phyloP scores from a whole-genome alignment of 2,329 filamentous ascomycete genomes.

The Colletotrichum scovillei region DNA sequence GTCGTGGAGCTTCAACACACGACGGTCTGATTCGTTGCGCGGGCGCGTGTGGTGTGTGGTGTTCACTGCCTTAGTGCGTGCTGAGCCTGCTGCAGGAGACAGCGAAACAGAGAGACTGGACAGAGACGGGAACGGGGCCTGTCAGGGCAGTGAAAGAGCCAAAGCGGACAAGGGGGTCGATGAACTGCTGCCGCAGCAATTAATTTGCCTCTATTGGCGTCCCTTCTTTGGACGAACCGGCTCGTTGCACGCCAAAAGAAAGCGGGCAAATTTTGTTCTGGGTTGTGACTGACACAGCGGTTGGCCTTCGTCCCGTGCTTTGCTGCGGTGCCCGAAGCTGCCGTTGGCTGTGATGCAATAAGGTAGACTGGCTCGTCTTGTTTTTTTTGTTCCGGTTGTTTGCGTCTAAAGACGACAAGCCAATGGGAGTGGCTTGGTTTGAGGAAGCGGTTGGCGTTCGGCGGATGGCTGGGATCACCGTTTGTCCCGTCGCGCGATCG shows the following conservation, averaged over 20 bases:
- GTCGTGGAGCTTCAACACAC: conserved; percentile 39
- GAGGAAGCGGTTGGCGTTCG: conserved; percentile 23
- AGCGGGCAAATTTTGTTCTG: conserved; percentile 30
- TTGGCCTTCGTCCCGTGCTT: conserved; percentile 14
- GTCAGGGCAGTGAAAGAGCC: conserved; percentile 9
- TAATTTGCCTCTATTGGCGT: conserved; percentile 30
- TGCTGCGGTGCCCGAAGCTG: conserved; percentile 11
- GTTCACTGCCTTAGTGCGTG: conserved; percentile 42
- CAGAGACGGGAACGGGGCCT: conserved; percentile 19
- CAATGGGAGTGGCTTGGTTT: neutral
- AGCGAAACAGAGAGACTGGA: conserved; percentile 32
- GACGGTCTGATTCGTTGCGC: conserved; percentile 42
- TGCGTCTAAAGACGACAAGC: conserved; percentile 3
- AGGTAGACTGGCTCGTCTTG: neutral
- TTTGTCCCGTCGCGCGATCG: conserved; percentile 31
- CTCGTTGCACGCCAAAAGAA: conserved; percentile 28
- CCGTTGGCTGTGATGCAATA: conserved; percentile 26
- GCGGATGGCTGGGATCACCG: conserved; percentile 26
- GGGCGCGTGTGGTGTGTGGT: conserved; percentile 45
- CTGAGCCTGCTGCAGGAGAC: conserved; percentile 41
- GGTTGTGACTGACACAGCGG: conserved; percentile 12
- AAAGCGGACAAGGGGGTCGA: conserved; percentile 4
- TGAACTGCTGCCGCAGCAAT: conserved; percentile 12
- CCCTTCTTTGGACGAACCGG: conserved; percentile 7
- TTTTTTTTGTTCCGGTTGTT: neutral